These are phyloP conservation scores for Neoscytalidium dimidiatum DNA, from an alignment of 2,329 filamentous ascomycete species.

Conservation along the genomic window DNA sequence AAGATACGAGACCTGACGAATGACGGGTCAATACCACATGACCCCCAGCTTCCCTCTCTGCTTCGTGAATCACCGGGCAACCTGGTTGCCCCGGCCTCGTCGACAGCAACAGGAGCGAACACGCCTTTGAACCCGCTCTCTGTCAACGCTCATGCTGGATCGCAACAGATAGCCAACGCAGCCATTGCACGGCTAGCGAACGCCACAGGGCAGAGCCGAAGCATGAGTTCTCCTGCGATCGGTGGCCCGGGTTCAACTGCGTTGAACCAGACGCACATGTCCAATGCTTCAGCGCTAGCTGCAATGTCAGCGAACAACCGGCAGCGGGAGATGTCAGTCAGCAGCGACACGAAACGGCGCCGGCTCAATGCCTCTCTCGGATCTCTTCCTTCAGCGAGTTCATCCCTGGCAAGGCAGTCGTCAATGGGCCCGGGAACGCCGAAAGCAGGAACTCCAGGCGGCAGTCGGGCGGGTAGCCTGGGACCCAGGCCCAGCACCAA, in stretches of 20 bases:
- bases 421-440: constrained; percentile 65
- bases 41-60: constrained; percentile 61
- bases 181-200: constrained; percentile 48
- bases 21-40: constrained; percentile 60
- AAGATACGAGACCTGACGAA: constrained; percentile 62
- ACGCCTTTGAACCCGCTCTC: constrained; percentile 58
- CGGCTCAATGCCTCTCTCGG: constrained; percentile 56
- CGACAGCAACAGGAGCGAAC: constrained; percentile 45
- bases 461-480: constrained; percentile 58
- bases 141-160: constrained; percentile 55
- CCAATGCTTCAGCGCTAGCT: constrained; percentile 24
- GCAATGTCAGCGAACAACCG: constrained; percentile 24
- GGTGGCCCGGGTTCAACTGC: constrained; percentile 6
- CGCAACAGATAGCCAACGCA: constrained; percentile 55
- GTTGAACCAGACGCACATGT: constrained; percentile 14
- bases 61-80: constrained; percentile 52
- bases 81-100: constrained; percentile 50
- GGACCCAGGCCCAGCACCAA: constrained; percentile 51
- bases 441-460: constrained; percentile 54
- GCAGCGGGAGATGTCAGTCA: constrained; percentile 57
- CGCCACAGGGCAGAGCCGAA: constrained; percentile 25
- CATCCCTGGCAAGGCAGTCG: constrained; percentile 57
- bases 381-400: constrained; percentile 54
- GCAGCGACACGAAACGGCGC: constrained; percentile 60
- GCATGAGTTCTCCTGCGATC: constrained; percentile 5